phyloP scores from a whole-genome alignment of 1,284 basidiomycete genomes.

The Boletus austroedulis region DNA sequence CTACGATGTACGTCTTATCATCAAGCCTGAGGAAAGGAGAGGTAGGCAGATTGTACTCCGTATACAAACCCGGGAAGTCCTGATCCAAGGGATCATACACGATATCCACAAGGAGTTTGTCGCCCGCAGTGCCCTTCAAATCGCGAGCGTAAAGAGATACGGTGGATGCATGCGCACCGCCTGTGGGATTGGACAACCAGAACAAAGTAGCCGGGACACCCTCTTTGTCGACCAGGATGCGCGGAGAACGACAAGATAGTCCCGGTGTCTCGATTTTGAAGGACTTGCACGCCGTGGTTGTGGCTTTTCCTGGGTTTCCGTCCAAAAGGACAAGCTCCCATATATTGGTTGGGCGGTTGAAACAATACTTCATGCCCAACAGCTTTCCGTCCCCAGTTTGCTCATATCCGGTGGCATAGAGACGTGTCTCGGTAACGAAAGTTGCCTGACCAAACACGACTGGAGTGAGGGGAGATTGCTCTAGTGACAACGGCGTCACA shows the following conservation, averaged over 20 bases:
- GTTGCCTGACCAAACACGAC: conserved; percentile 54
- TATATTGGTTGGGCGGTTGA: conserved; percentile 58
- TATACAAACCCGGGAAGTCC: conserved; percentile 65
- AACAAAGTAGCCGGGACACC: conserved; percentile 38
- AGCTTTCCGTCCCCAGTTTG: conserved; percentile 52
- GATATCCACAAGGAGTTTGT: conserved; percentile 35
- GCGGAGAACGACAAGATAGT: conserved; percentile 58
- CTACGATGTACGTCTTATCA: conserved; percentile 37
- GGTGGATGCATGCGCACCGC: conserved; percentile 61
- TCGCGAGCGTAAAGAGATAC: conserved; percentile 49
- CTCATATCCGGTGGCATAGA: conserved; percentile 64
- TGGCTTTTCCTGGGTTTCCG: not conserved
- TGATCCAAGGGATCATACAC: conserved; percentile 38
- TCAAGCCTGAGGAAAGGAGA: conserved; percentile 43
- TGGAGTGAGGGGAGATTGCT: conserved; percentile 14
- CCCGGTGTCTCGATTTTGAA: conserved; percentile 42
- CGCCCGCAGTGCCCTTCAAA: conserved; percentile 13
- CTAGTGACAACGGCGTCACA: conserved; percentile 14
- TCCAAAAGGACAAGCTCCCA: conserved; percentile 44
- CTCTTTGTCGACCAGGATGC: conserved; percentile 38
- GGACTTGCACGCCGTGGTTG: conserved; percentile 19
- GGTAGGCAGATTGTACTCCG: conserved; percentile 46
- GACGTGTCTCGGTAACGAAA: conserved; percentile 43
- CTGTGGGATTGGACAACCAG: conserved; percentile 58
- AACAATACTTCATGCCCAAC: conserved; percentile 61